These are phyloP conservation scores for Backusella luteola DNA, from an alignment of 192 early-diverging fungal species.

Conservation along the genomic window DNA sequence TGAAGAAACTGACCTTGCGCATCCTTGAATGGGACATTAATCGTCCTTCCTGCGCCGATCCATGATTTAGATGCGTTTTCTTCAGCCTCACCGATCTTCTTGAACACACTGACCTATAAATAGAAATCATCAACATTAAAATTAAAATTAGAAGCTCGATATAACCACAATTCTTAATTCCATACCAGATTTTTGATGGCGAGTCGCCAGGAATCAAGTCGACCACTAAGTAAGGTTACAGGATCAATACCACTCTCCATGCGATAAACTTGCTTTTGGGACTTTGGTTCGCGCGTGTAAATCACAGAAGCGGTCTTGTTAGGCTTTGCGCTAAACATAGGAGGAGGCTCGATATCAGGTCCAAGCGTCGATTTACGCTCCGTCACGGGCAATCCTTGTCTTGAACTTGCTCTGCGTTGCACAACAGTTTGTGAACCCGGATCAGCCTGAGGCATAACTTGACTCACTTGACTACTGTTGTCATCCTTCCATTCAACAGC, in stretches of 20 bases:
- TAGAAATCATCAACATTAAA: neutral
- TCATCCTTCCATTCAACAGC: neutral
- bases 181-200: constrained; percentile 32
- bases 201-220: constrained; percentile 25
- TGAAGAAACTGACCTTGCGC: constrained; percentile 19
- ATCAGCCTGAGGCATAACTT: neutral
- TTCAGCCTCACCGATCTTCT: constrained; percentile 24
- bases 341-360: constrained; percentile 19
- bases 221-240: constrained; percentile 9
- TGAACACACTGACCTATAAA: constrained; percentile 28
- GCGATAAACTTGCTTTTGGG: constrained; percentile 28
- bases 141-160: neutral
- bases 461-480: neutral
- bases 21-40: constrained; percentile 19
- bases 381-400: constrained; percentile 15
- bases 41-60: neutral
- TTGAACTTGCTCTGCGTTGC: neutral
- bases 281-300: neutral
- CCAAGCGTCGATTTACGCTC: neutral
- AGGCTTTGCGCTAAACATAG: constrained; percentile 26
- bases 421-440: neutral
- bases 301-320: neutral
- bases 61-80: constrained; percentile 12
- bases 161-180: neutral
- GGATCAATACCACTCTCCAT: constrained; percentile 34